A percentile compares a stretch with the other conserved stretches of the same genome.
Conservation (phyloP, 306 rosid species). For the Clitoria ternatea region DNA sequence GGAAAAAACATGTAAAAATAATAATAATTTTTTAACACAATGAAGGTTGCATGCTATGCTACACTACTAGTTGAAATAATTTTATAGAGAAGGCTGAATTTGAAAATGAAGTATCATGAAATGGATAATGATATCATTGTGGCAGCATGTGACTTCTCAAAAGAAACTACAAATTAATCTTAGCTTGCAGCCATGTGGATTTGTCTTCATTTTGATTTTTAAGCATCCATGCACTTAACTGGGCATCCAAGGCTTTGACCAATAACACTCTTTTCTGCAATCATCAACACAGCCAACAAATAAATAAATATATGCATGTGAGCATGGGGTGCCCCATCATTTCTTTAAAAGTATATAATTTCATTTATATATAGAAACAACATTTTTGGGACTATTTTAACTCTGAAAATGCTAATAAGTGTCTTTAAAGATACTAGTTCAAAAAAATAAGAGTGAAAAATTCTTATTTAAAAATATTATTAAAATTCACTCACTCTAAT, state of each 20-base stretch:
- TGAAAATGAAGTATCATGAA: background rate
- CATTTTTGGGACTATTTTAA: no score
- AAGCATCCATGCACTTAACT: background rate
- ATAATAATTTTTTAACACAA: background rate
- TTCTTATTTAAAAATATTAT: no score
- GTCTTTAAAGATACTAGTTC: no score
- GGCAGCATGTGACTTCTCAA: background rate
- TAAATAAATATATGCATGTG: no score
- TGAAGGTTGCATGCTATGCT: background rate
- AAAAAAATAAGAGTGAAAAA: no score
- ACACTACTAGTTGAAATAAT: background rate
- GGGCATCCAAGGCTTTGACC: conserved; percentile 12
- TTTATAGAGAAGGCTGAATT: background rate
- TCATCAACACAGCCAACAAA: no score
- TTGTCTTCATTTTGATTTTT: conserved; percentile 12
- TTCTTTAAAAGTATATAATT: no score
- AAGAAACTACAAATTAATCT: conserved; percentile 5
- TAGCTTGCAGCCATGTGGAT: conserved; percentile 17
- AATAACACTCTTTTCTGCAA: background rate
- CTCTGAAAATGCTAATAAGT: no score
- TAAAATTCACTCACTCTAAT: no score
- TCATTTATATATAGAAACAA: no score
- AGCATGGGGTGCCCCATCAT: no score
- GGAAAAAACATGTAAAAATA: background rate
- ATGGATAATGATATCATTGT: background rate